Conservation (phyloP, 2,329 filamentous ascomycete species). For the Aspergillus sp. region DNA sequence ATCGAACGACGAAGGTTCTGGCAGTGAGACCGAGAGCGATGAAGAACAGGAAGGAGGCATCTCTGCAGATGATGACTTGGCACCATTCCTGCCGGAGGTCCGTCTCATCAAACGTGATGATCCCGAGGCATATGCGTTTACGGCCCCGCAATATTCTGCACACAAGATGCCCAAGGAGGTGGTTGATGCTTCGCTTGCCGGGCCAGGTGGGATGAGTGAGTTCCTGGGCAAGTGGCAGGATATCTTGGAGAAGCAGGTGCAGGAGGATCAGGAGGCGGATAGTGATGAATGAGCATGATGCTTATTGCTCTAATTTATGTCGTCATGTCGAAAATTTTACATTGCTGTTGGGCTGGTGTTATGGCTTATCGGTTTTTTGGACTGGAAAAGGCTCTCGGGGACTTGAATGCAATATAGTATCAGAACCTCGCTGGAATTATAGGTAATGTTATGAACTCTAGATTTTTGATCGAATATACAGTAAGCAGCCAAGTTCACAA, state of each 20-base stretch:
- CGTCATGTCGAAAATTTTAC: too few species aligned
- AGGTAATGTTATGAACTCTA: too few species aligned
- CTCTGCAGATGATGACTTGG: conserved; percentile 42
- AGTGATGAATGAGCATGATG: conserved; percentile 23
- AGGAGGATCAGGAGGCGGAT: conserved; percentile 28
- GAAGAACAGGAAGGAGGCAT: conserved; percentile 26
- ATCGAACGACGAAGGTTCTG: conserved; percentile 17
- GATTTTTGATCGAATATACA: conserved; percentile 1
- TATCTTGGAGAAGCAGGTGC: conserved; percentile 38
- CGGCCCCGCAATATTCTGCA: conserved; percentile 79
- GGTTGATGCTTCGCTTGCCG: conserved; percentile 59
- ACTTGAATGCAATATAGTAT: too few species aligned
- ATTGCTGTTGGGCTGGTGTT: too few species aligned
- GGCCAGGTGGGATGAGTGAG: conserved; percentile 70
- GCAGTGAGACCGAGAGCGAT: conserved; percentile 20
- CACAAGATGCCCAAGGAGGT: conserved; percentile 94
- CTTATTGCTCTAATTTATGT: too few species aligned
- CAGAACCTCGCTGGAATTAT: too few species aligned
- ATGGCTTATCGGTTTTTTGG: too few species aligned
- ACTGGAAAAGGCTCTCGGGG: too few species aligned
- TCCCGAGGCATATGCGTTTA: conserved; percentile 80
- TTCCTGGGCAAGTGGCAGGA: conserved; percentile 70
- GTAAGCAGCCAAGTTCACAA: conserved; percentile 45
- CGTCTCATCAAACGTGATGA: conserved; percentile 76
- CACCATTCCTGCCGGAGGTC: conserved; percentile 63